Base-by-base conservation (phyloP, 257 asterid species). In the Solanum sejunctum region DNA sequence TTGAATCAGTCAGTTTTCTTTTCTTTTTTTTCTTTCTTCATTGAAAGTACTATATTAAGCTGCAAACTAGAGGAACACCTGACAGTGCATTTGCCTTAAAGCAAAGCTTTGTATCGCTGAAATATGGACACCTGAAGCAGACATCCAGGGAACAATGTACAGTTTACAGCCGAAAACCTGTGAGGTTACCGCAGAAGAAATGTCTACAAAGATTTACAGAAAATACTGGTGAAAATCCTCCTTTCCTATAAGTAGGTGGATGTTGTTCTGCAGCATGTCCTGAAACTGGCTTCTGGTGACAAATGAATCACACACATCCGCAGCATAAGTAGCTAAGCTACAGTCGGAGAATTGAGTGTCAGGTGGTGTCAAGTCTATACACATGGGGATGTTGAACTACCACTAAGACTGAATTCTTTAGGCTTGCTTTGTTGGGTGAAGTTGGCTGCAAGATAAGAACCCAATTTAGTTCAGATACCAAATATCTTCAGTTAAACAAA, bases 371-470 rank as follows among this genome's bases (percentile, higher is more conserved):
- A 39, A 86, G 36, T 67, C 87, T 86, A 56, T 72, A 82, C 41
- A 87, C 77, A 71, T 86, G 90, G 16, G 98, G 98, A 47, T 95
- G 98, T 88, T 89, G 98, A 84, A 95, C 92, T 66, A 94, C 94
- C 10, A 94, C 98, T 3, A 95, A 81, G 58, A 90, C 90, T 6
- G 97, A 89, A 70, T 92, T 96, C 85, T 85, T 88, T 13, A 85
- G 57, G 88, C 89, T 85, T 84, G 91, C 92, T 70, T 88, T 90
- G 32, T 55, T 78, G 16, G 90, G 86, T 82, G 88, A 87, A 47
- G 95, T 93, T 45, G 98, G 95, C 98, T 94, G 63, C 91, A 89
- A 71, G 67, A 72, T 21, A 21, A 87, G 15, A 60, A 70, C 60
- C 20, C 45, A 5, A 36, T 69, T 64, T 52, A 43, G 26, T 20